Percentiles rank a stretch among this genome's conserved stretches.
phyloP scores from a whole-genome alignment of 1,284 basidiomycete genomes.

The Meira miltonrushii region DNA sequence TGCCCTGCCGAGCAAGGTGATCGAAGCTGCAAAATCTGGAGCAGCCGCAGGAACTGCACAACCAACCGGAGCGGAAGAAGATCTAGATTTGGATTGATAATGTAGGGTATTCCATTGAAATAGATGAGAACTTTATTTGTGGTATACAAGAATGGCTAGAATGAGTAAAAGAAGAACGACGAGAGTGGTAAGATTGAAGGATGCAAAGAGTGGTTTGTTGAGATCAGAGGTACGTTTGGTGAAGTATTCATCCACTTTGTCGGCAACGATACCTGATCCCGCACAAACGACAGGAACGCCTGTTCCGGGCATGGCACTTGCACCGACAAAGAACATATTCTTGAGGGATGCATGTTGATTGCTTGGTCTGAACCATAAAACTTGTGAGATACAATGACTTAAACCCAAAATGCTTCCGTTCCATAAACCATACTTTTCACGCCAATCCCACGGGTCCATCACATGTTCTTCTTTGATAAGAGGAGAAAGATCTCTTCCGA shows the following conservation, averaged over 20 bases:
- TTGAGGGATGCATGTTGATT: constrained; percentile 22
- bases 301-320: constrained; percentile 53
- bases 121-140: background rate
- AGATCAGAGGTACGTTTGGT: background rate
- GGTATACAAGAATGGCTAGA: too few relatives aligned
- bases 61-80: background rate
- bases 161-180: background rate
- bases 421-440: constrained; percentile 53
- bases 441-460: constrained; percentile 53
- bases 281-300: constrained; percentile 47
- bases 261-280: constrained; percentile 36
- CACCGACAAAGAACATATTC: constrained; percentile 54
- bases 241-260: constrained; percentile 19
- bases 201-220: background rate
- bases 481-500: constrained; percentile 30
- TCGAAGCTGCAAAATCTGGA: too few relatives aligned
- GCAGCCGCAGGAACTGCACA: background rate
- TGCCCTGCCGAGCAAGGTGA: background rate
- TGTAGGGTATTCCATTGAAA: background rate
- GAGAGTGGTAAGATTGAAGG: background rate
- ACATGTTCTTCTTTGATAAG: constrained; percentile 39
- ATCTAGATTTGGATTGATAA: constrained; percentile 6
- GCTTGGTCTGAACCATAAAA: constrained; percentile 16
- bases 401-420: constrained; percentile 54
- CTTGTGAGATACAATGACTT: constrained; percentile 51